A percentile compares a stretch with the other conserved stretches of the same genome.
These are phyloP conservation scores for Circinella minor DNA, from an alignment of 371 early-diverging fungal species.

Conservation along the genomic window DNA sequence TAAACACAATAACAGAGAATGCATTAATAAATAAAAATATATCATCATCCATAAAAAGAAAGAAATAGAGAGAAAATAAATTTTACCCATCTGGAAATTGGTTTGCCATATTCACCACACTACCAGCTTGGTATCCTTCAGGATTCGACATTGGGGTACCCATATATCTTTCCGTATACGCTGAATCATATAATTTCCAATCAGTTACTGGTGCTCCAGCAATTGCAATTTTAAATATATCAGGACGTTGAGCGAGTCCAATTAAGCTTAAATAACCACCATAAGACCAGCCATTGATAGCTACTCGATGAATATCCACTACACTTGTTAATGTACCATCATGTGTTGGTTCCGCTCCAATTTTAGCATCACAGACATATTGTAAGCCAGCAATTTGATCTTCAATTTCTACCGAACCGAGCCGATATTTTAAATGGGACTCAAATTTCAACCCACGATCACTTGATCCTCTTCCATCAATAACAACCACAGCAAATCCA, in stretches of 20 bases:
- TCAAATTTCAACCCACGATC: conserved; percentile 77
- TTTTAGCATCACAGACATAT: conserved; percentile 50
- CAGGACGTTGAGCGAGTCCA: conserved; percentile 67
- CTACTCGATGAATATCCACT: conserved; percentile 65
- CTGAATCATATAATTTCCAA: conserved; percentile 78
- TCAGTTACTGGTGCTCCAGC: conserved; percentile 83
- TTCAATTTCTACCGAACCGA: conserved; percentile 71
- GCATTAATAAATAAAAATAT: not conserved
- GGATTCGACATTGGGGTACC: conserved; percentile 59
- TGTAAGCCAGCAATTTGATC: conserved; percentile 75
- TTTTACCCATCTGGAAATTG: conserved; percentile 68
- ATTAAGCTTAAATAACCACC: conserved; percentile 80
- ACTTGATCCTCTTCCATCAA: conserved; percentile 79
- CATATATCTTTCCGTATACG: conserved; percentile 84
- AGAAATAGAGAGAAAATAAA: not conserved
- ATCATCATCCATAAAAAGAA: not conserved
- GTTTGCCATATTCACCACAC: conserved; percentile 56
- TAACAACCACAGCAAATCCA: conserved; percentile 73
- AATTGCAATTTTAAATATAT: conserved; percentile 70
- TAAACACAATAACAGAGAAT: too few species aligned
- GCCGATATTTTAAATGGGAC: conserved; percentile 47
- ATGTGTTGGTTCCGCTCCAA: conserved; percentile 45
- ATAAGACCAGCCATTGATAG: conserved; percentile 77
- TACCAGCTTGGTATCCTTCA: conserved; percentile 56
- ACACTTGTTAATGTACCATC: conserved; percentile 27